Conservation (phyloP, 169 alveolate genomes). For the Cryptosporidium meleagridis region DNA sequence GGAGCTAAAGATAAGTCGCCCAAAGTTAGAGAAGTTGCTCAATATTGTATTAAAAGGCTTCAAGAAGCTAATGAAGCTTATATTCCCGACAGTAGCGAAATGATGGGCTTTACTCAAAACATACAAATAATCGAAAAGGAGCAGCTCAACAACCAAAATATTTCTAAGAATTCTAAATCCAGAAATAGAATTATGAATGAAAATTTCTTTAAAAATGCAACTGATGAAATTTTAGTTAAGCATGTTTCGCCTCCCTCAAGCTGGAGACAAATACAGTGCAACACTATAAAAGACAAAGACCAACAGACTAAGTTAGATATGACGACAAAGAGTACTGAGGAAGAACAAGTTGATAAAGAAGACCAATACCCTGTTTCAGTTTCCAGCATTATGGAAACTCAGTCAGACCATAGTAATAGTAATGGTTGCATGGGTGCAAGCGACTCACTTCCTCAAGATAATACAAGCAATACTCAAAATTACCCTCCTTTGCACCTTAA, state of each 20-base stretch:
- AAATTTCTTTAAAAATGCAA: conserved; percentile 64
- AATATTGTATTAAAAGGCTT: conserved; percentile 63
- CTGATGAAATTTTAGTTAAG: conserved; percentile 48
- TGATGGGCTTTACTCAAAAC: conserved; percentile 6
- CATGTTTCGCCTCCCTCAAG: conserved; percentile 69
- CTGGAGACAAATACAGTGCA: conserved; percentile 1
- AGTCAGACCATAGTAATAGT: background rate
- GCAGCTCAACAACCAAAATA: conserved; percentile 7
- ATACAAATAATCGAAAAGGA: background rate
- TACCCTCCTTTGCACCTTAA: background rate
- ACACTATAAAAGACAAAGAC: background rate
- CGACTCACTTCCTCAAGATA: background rate
- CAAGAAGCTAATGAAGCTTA: conserved; percentile 69
- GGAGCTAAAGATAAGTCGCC: conserved; percentile 70
- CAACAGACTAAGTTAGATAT: background rate
- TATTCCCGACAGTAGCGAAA: conserved; percentile 27
- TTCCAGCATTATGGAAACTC: background rate
- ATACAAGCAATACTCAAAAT: background rate
- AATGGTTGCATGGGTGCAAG: background rate
- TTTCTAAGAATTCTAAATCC: background rate
- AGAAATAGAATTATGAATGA: conserved; percentile 38
- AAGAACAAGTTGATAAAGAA: background rate
- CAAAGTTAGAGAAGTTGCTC: conserved; percentile 71
- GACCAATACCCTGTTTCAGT: conserved; percentile 6
- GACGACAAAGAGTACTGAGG: conserved; percentile 4